Percentiles rank a stretch among this genome's conserved stretches.
Evolutionary conservation across 2,329 filamentous ascomycete species (phyloP).

Genomic region (Fusarium fracticaudum): DNA sequence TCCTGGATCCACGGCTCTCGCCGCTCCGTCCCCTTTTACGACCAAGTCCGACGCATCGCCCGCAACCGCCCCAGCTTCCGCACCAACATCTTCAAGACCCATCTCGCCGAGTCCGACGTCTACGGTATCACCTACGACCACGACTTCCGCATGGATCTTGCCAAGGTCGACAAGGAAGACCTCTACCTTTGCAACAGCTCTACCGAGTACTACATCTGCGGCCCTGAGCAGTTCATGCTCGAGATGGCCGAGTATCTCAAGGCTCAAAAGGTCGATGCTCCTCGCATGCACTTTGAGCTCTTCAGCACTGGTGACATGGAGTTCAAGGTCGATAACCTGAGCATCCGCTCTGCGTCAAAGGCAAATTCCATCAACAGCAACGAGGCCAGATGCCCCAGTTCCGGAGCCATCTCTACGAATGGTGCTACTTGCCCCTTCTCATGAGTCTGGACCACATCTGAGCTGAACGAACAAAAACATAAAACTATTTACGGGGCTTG

Average conservation of each 20-base stretch:
- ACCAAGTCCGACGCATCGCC: conserved; percentile 59
- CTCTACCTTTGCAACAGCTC: conserved; percentile 56
- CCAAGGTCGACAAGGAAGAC: conserved; percentile 54
- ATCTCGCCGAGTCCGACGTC: conserved; percentile 56
- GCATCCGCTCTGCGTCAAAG: conserved; percentile 39
- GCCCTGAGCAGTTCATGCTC: conserved; percentile 64
- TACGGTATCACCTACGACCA: conserved; percentile 56
- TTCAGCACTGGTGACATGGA: conserved; percentile 58
- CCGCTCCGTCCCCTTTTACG: conserved; percentile 61
- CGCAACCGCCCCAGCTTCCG: conserved; percentile 48
- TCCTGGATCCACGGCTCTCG: conserved; percentile 70
- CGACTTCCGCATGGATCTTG: conserved; percentile 56
- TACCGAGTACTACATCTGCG: conserved; percentile 65
- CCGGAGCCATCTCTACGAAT: conserved; percentile 19
- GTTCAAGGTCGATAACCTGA: conserved; percentile 46
- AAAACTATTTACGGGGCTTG: background rate
- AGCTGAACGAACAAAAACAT: background rate
- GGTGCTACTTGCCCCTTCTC: conserved; percentile 32
- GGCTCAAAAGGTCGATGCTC: conserved; percentile 50
- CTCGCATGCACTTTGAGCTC: conserved; percentile 57
- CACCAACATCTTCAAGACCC: conserved; percentile 61
- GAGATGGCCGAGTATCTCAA: conserved; percentile 58
- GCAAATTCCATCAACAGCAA: conserved; percentile 15
- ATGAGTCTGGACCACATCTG: background rate
- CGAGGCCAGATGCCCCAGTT: conserved; percentile 31